Base-by-base conservation (phyloP, 306 rosid genomes). In the Fragaria ananassa region DNA sequence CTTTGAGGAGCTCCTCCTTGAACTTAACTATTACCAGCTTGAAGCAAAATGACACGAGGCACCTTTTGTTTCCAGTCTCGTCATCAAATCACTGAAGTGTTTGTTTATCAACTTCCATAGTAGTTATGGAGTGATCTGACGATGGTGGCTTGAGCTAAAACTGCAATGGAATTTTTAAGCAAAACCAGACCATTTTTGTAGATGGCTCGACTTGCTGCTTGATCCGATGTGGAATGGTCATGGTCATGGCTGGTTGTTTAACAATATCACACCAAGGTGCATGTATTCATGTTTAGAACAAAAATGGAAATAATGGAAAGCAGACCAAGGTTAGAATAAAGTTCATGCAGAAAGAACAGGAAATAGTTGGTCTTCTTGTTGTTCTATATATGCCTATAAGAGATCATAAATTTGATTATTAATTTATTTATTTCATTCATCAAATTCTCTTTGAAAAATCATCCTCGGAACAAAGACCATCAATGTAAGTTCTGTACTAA, bases 201-300 rank as follows among this genome's bases (percentile, higher is more conserved):
- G 98, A 93, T 81, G 93, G 97, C 53, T 47, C 18, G 1, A 47
- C 46, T 89, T 91, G 80, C 76, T 88, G 15, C 96, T 93, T 54
- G 98, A 93, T 89, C 83, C 88, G 85, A 78, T 91, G 31, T 93
- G 98, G 98, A 96, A 93, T 81, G 97, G 89, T 76, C 97, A 93
- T 81, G 97, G 89, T 76, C 97, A 93, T 71, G 90, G 86, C 37
- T 89, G 96, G 98, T 91, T 93, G 46, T 91, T 89, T 63, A 84
- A 72, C 70, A 29, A 1, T 29, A 29, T 29, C 31, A 29, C 78
- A 65, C 83, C 88, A 79, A 89, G 91, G 0, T 74, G 46, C 46
- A 56, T 76, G 96, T 93, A 69, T 93, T 93, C 76, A 89, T 91
- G 98, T 89, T 93, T 84, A 87, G 97, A 35, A 89, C 85, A 1